Percentiles rank a stretch among this genome's conserved stretches.
Evolutionary conservation across 306 rosid species (phyloP).

Genomic region (Argentina anserina): DNA sequence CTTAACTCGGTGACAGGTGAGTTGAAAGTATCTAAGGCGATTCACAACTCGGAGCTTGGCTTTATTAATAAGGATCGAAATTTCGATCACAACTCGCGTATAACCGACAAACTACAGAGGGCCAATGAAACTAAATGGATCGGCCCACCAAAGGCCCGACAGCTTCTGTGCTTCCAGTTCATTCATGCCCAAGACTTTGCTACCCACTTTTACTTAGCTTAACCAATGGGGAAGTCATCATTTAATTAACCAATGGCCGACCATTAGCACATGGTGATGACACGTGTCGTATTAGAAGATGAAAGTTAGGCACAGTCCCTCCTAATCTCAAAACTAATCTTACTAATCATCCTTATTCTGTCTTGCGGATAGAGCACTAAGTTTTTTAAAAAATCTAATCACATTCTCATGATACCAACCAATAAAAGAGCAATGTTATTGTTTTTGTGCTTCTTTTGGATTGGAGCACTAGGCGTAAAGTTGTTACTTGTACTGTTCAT

Average conservation of each 20-base stretch:
- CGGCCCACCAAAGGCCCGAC: slow-evolving; percentile 14
- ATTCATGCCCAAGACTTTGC: not conserved
- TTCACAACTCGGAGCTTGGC: too few relatives aligned
- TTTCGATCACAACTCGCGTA: too few relatives aligned
- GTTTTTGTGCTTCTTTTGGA: not conserved
- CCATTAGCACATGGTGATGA: not conserved
- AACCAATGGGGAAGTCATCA: too few relatives aligned
- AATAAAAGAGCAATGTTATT: not conserved
- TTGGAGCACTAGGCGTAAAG: not conserved
- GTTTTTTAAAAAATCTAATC: not conserved
- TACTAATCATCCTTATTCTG: not conserved
- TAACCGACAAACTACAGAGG: not conserved
- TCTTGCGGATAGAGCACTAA: not conserved
- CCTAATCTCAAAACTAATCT: not conserved
- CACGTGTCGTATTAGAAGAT: not conserved
- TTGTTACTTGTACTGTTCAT: not conserved
- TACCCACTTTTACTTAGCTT: not conserved
- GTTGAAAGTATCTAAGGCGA: too few relatives aligned
- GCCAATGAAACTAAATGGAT: not conserved
- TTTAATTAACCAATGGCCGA: not conserved
- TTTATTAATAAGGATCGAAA: too few relatives aligned
- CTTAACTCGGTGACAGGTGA: too few relatives aligned
- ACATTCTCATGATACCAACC: not conserved
- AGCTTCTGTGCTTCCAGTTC: not conserved
- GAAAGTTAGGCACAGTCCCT: not conserved